A percentile compares a stretch with the other conserved stretches of the same genome.
Conservation (phyloP, 2,329 filamentous ascomycete genomes). For the Venturia pyrina region DNA sequence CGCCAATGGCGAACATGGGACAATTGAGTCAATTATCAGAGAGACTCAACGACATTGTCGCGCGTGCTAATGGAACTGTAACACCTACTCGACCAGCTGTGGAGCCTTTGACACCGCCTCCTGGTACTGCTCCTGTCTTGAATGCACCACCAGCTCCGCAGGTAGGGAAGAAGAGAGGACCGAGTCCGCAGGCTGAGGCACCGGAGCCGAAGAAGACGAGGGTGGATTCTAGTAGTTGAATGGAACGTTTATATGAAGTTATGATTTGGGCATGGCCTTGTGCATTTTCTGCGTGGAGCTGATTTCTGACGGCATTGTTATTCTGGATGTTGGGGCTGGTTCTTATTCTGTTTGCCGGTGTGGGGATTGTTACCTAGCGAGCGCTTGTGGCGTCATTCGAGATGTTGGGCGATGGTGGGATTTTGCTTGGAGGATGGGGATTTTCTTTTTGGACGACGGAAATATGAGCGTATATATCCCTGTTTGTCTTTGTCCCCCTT, state of each 20-base stretch:
- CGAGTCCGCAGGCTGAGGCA: background rate
- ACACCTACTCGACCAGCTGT: conserved; percentile 11
- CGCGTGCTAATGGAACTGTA: background rate
- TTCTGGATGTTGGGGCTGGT: background rate
- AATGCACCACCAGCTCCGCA: background rate
- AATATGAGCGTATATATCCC: too few relatives aligned
- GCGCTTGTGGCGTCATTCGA: too few relatives aligned
- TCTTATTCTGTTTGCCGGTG: too few relatives aligned
- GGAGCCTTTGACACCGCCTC: conserved; percentile 11
- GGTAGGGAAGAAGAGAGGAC: background rate
- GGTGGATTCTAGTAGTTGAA: background rate
- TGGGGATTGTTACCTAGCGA: too few relatives aligned
- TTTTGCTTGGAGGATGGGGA: too few relatives aligned
- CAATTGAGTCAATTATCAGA: background rate
- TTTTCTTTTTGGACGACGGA: too few relatives aligned
- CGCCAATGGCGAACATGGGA: background rate
- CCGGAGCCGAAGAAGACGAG: conserved; percentile 4
- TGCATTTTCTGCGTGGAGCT: background rate
- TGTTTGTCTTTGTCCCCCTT: too few relatives aligned
- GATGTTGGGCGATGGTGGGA: too few relatives aligned
- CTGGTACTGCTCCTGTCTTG: background rate
- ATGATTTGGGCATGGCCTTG: background rate
- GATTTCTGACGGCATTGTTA: background rate
- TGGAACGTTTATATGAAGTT: background rate
- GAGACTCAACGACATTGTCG: background rate